phyloP scores from a whole-genome alignment of 257 asterid species.

The Apocynum venetum region DNA sequence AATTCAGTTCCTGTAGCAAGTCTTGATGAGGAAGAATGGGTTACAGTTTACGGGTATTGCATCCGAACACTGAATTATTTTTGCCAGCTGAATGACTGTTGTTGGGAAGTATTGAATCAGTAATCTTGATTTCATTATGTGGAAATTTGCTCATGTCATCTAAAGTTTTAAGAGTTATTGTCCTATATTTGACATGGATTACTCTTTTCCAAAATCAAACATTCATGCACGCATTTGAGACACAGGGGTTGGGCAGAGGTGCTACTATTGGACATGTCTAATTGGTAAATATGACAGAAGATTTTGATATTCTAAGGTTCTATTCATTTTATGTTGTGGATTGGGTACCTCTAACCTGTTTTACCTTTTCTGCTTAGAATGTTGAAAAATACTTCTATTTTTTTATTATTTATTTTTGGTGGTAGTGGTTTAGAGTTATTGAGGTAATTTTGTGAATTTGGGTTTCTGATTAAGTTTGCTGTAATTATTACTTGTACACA shows the following conservation, averaged over 20 bases:
- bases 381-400: too few relatives aligned
- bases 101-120: not conserved
- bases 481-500: not conserved
- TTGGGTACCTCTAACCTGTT: not conserved
- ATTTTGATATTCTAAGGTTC: not conserved
- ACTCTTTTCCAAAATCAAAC: not conserved
- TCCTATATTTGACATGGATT: not conserved
- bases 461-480: not conserved
- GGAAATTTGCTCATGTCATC: not conserved
- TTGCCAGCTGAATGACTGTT: not conserved
- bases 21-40: conserved; percentile 91
- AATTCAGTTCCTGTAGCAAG: conserved; percentile 59
- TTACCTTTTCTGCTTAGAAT: not conserved
- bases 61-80: not conserved
- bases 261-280: not conserved
- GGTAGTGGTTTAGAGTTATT: too few relatives aligned
- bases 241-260: not conserved
- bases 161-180: not conserved
- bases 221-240: not conserved
- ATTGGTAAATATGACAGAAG: not conserved
- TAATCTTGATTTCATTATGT: not conserved
- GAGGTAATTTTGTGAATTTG: not conserved
- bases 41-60: conserved; percentile 86
- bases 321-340: not conserved
- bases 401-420: too few relatives aligned